A percentile compares a stretch with the other conserved stretches of the same genome.
phyloP scores from a whole-genome alignment of 2,329 filamentous ascomycete genomes.

The Monosporascus sp. region DNA sequence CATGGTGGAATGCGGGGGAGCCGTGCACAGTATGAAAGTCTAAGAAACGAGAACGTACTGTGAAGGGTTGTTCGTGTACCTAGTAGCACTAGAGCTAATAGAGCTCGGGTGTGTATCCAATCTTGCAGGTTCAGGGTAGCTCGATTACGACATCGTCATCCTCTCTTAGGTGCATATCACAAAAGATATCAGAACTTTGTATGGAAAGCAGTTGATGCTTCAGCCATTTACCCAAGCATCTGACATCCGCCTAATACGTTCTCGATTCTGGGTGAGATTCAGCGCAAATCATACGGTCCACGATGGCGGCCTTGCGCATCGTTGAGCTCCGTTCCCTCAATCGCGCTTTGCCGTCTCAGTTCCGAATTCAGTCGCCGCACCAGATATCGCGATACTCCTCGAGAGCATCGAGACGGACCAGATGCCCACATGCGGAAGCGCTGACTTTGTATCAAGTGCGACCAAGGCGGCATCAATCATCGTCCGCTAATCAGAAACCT shows the following conservation, averaged over 20 bases:
- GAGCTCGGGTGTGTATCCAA: background rate
- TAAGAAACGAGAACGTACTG: no score
- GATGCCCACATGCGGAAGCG: constrained; percentile 5
- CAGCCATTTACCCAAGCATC: background rate
- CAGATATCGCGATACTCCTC: constrained; percentile 3
- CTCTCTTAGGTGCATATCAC: no score
- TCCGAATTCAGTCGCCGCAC: constrained; percentile 5
- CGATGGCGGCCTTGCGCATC: constrained; percentile 17
- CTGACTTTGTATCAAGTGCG: constrained; percentile 9
- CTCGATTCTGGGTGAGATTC: constrained; percentile 1
- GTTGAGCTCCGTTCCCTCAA: constrained; percentile 9
- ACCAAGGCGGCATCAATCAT: constrained; percentile 22
- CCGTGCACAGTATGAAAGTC: no score
- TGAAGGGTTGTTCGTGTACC: no score
- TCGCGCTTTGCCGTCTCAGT: constrained; percentile 10
- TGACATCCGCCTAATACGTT: background rate
- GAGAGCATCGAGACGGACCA: constrained; percentile 1
- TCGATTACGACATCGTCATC: background rate
- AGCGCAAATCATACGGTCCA: background rate
- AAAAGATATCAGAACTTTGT: no score
- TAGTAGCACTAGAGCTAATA: background rate
- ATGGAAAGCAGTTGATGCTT: no score
- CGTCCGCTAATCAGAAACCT: constrained; percentile 10
- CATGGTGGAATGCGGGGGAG: no score
- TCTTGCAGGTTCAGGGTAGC: background rate